These are phyloP conservation scores for Candida montana DNA, from an alignment of 805 yeast genomes.

Conservation along the genomic window DNA sequence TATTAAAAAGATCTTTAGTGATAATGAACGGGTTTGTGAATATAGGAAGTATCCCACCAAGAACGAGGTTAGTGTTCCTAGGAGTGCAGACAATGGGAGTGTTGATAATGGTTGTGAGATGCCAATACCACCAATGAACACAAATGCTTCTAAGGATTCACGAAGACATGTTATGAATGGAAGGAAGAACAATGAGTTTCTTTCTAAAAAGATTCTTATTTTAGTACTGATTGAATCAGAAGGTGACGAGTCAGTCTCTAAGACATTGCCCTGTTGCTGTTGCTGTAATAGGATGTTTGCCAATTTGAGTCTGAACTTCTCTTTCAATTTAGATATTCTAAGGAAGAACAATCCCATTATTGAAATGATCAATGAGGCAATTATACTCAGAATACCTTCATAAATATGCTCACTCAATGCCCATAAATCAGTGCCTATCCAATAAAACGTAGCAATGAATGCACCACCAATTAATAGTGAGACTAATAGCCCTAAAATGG, in stretches of 20 bases:
- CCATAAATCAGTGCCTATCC: constrained; percentile 83
- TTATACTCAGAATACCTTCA: constrained; percentile 78
- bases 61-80: constrained; percentile 56
- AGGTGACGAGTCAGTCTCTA: constrained; percentile 25
- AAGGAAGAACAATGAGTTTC: constrained; percentile 65
- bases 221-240: constrained; percentile 12
- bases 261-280: neutral
- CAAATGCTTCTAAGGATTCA: constrained; percentile 90
- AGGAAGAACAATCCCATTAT: constrained; percentile 82
- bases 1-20: constrained; percentile 69
- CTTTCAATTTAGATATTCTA: constrained; percentile 73
- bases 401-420: constrained; percentile 80
- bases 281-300: constrained; percentile 34
- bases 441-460: constrained; percentile 65
- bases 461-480: constrained; percentile 71
- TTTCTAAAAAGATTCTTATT: constrained; percentile 39
- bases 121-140: constrained; percentile 85
- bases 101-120: constrained; percentile 63
- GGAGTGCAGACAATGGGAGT: constrained; percentile 55
- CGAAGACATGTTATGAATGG: constrained; percentile 85
- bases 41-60: constrained; percentile 63
- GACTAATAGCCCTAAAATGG: constrained; percentile 59
- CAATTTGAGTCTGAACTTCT: constrained; percentile 69
- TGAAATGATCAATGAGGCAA: constrained; percentile 76
- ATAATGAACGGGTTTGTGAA: constrained; percentile 72